Evolutionary conservation across 805 yeast species (phyloP), one percentile per base, ranked within the genome.

Genomic region (Tetrapisispora phaffii): DNA sequence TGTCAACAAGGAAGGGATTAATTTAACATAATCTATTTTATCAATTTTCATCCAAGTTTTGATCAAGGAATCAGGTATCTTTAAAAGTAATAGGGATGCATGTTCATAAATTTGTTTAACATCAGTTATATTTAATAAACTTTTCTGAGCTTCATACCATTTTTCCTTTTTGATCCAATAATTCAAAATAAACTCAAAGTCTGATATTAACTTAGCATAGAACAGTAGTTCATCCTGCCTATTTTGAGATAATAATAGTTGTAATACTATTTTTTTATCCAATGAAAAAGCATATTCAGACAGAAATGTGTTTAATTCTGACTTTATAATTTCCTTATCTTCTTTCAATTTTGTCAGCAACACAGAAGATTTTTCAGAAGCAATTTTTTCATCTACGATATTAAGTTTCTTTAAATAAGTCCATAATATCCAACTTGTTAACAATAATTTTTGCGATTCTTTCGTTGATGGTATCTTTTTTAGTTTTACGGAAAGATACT

Each of bases 1-100:
- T 0, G 80, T 73, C 48, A 88, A 61, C 12, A 90, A 67, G 0
- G 96, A 80, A 2, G 96, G 95, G 2, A 93, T 62, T 20, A 93
- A 68, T 47, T 72, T 77, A 13, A 74, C 72, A 40, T 82, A 80
- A 47, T 84, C 76, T 2, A 90, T 50, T 7, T 58, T 55, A 22
- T 64, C 65, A 0, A 70, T 55, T 42, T 69, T 73, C 56, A 85
- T 73, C 97, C 97, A 93, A 0, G 85, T 71, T 42, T 81, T 82
- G 1, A 85, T 77, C 0, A 96, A 86, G 12, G 71, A 73, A 24
- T 67, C 68, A 0, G 98, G 89, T 13, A 74, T 65, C 53, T 85
- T 84, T 2, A 79, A 68, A 42, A 93, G 60, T 33, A 93, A 61
- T 0, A 80, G 80, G 0, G 82, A 79, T 0, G 97, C 73, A 48